Evolutionary conservation across 139 green algal genomes (phyloP), one percentile per base, ranked within the genome.

Genomic region (Tetraselmis striata): DNA sequence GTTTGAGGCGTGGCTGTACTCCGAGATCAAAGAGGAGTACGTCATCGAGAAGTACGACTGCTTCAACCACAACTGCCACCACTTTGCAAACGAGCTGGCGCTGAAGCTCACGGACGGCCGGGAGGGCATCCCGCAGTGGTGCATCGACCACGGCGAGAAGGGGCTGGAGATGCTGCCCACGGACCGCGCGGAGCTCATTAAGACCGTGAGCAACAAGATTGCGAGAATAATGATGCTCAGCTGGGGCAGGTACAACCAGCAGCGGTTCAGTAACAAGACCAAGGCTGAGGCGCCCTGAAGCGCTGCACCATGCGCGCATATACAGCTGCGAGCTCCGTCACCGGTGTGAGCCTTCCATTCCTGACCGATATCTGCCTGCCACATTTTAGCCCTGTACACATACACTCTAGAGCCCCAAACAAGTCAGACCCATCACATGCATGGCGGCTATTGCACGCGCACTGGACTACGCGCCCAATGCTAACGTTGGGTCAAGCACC

Each of bases 41-140:
- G 31, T 79, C 75, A 85, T 85, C 75, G 29, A 81, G 2, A 85
- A 59, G 30, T 85, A 85, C 75, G 81, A 85, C 78, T 81, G 67
- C 29, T 85, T 85, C 75, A 77, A 76, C 75, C 81, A 85, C 45
- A 85, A 85, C 45, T 85, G 81, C 75, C 81, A 85, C 75, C 81
- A 85, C 75, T 85, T 85, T 28, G 81, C 81, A 1, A 81, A 79
- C 26, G 81, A 85, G 32, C 5, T 85, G 30, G 77, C 75, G 27
- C 5, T 81, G 11, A 59, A 85, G n/a, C 29, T 85, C 28, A 85
- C 32, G 30, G 78, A 59, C 23, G 31, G 27, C 22, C 45, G 45
- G 45, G 5, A 5, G 18, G 26, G 75, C 27, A 85, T 85, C 75
- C 81, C 81, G 28, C 81, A 85, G 75, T 85, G 81, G 81, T 81